Evolutionary conservation across 768 basidiomycete genomes (phyloP), one percentile per base, ranked within the genome.

Genomic region (Auricularia sp.): DNA sequence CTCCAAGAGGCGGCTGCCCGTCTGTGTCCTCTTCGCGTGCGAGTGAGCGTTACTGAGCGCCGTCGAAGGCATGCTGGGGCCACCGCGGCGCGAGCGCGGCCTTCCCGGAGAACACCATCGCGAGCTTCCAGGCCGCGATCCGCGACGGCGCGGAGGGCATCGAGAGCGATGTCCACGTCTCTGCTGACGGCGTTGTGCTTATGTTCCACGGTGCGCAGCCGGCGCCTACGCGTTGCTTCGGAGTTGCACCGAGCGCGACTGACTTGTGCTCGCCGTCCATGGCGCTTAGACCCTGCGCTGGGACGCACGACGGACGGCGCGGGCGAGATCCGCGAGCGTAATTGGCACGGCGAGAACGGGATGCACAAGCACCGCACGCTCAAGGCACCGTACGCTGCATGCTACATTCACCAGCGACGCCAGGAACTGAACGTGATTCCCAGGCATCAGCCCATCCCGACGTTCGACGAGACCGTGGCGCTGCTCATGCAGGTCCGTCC

Each of bases 141-240:
- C 86, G 86, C 59, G 94, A 97, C 78, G 96, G 96, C 66, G 89
- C 93, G 58, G 93, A 99, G 74, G 95, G 86, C 68, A 96, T 99
- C 71, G 96, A 99, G 83, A 94, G 91, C 74, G 95, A 97, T 84
- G 93, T 98, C 71, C 95, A 98, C 76, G 88, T 96, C 70, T 92
- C 95, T 42, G 77, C 78, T 68, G 96, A 99, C 75, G 82, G 85
- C 71, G 84, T 91, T 47, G 88, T 98, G 39, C 76, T 98, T 60
- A 92, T 98, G 91, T 98, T 96, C 77, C 96, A 99, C 75, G 96
- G 98, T 74, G 90, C 93, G 80, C 29, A 29, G 29, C 29, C 29
- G 29, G 29, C 29, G 29, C 29, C 29, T 29, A 29, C 29, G 29
- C 29, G 29, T 29, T 29, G 29, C 29, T 29, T 29, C 29, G 29